Conservation (phyloP, 257 asterid species). For the Petunia secreta region DNA sequence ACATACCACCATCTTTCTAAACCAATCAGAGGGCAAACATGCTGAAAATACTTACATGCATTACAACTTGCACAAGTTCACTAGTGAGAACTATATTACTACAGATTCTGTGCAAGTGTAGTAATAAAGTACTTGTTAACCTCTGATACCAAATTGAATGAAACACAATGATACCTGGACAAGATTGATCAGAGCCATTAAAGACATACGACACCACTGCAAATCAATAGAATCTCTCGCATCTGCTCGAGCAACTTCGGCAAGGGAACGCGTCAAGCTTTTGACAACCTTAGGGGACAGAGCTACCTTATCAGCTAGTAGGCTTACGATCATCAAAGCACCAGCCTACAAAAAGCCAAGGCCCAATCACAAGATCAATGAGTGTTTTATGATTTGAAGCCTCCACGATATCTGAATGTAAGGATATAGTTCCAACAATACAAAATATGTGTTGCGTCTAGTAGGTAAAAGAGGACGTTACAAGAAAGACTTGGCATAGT, state of each 20-base stretch:
- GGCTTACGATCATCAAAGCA: conserved; percentile 80
- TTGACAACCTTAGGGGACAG: conserved; percentile 62
- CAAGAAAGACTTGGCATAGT: not conserved
- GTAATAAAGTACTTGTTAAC: not conserved
- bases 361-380: conserved; percentile 13
- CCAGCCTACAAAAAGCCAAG: conserved; percentile 61
- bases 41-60: not conserved
- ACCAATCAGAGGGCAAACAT: conserved; percentile 17
- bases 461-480: conserved; percentile 24
- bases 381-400: not conserved
- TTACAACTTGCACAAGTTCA: conserved; percentile 3
- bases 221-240: conserved; percentile 59
- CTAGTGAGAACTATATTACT: not conserved
- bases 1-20: conserved; percentile 20
- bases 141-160: conserved; percentile 16
- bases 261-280: conserved; percentile 68
- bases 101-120: not conserved
- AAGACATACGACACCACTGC: conserved; percentile 74
- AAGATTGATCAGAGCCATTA: conserved; percentile 72
- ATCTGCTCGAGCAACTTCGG: conserved; percentile 61
- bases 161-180: conserved; percentile 68
- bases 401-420: conserved; percentile 6
- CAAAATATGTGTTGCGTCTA: not conserved
- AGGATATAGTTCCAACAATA: not conserved
- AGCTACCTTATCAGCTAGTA: conserved; percentile 73